Evolutionary conservation across 2,329 filamentous ascomycete species (phyloP).

Genomic region (Pseudogymnoascus sp.): DNA sequence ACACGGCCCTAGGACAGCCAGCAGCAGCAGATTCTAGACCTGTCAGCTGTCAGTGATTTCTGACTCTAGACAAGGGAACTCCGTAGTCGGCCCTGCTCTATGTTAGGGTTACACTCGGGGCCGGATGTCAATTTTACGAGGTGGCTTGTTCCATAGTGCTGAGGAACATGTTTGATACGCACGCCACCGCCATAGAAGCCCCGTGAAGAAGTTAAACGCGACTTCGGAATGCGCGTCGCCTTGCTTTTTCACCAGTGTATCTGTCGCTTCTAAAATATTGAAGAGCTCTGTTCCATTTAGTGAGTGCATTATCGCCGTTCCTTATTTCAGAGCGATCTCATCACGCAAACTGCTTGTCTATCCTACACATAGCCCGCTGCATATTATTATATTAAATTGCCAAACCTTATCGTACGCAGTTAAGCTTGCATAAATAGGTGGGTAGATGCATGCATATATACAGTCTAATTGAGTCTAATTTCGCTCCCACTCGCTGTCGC

Average conservation of each 20-base stretch:
- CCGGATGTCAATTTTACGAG: neutral
- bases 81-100: neutral
- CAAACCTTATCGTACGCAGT: neutral
- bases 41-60: neutral
- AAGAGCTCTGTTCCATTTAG: neutral
- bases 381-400: neutral
- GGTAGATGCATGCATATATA: neutral
- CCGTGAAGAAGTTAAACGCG: neutral
- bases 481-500: neutral
- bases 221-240: neutral
- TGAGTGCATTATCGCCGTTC: neutral
- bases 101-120: too few relatives aligned
- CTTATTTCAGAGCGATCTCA: neutral
- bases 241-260: neutral
- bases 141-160: neutral
- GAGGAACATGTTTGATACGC: neutral
- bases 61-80: neutral
- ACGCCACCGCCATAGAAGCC: neutral
- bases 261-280: neutral
- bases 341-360: neutral
- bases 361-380: neutral
- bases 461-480: neutral
- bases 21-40: neutral
- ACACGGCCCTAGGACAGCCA: neutral
- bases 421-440: neutral